phyloP scores from a whole-genome alignment of 1,284 basidiomycete species.

The Xanthoconium separans region DNA sequence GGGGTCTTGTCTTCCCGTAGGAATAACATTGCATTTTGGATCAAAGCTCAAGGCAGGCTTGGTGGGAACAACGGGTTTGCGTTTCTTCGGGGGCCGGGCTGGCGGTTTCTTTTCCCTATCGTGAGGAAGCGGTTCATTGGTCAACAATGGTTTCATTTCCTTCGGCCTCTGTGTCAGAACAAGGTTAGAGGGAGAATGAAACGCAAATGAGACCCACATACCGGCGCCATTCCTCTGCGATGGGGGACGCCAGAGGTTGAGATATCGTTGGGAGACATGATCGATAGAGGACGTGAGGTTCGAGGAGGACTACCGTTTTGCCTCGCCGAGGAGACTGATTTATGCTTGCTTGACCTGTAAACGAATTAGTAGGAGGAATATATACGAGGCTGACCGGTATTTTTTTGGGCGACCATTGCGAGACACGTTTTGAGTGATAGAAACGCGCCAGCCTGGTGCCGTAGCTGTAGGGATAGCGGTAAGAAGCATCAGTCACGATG shows the following conservation, averaged over 20 bases:
- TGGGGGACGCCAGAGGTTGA: slow-evolving; percentile 7
- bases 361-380: slow-evolving; percentile 22
- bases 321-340: slow-evolving; percentile 15
- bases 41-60: slow-evolving; percentile 21
- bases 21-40: slow-evolving; percentile 19
- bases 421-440: slow-evolving; percentile 30
- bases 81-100: slow-evolving; percentile 20
- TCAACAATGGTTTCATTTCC: slow-evolving; percentile 22
- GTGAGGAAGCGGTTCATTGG: slow-evolving; percentile 23
- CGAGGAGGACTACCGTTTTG: slow-evolving; percentile 9
- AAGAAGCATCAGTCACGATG: slow-evolving; percentile 24
- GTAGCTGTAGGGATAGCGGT: slow-evolving; percentile 32
- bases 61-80: slow-evolving; percentile 22
- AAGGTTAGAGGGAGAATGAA: slow-evolving; percentile 16
- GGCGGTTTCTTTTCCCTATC: slow-evolving; percentile 24
- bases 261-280: slow-evolving; percentile 19
- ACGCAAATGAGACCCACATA: slow-evolving; percentile 19
- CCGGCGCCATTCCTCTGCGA: slow-evolving; percentile 21
- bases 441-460: slow-evolving; percentile 37
- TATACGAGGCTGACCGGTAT: slow-evolving; percentile 28
- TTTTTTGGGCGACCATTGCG: slow-evolving; percentile 18
- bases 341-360: not conserved
- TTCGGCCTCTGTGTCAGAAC: slow-evolving; percentile 23
- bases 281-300: slow-evolving; percentile 3
- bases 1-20: slow-evolving; percentile 23